Conservation (phyloP, 805 yeast genomes). For the Teunomyces panamensis region DNA sequence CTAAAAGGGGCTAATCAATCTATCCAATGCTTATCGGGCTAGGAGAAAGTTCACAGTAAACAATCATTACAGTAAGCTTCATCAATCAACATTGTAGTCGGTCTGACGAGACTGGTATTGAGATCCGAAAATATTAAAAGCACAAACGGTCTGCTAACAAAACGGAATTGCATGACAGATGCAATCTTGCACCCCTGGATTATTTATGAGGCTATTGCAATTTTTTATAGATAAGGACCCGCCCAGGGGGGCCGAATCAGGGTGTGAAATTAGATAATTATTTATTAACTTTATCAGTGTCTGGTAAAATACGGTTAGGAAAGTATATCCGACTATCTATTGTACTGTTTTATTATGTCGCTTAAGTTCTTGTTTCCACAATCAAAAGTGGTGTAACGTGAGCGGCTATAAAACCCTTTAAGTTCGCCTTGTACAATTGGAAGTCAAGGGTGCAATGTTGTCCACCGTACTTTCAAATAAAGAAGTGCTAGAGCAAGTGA, state of each 20-base stretch:
- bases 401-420: neutral
- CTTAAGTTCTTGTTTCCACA: neutral
- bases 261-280: neutral
- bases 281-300: neutral
- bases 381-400: neutral
- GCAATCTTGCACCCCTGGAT: neutral
- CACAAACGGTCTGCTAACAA: neutral
- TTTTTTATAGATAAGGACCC: neutral
- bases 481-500: slow-evolving; percentile 24
- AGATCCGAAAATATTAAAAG: neutral
- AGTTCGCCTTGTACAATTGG: neutral
- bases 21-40: no score
- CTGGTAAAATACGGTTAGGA: no score
- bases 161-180: neutral
- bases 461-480: slow-evolving; percentile 12
- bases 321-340: no score
- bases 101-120: neutral
- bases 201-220: neutral
- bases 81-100: no score
- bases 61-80: no score
- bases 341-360: no score
- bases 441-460: neutral
- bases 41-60: no score
- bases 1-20: no score
- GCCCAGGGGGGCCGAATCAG: neutral